These are phyloP conservation scores for Lentinus brumalis DNA, from an alignment of 768 basidiomycete species.

Conservation along the genomic window DNA sequence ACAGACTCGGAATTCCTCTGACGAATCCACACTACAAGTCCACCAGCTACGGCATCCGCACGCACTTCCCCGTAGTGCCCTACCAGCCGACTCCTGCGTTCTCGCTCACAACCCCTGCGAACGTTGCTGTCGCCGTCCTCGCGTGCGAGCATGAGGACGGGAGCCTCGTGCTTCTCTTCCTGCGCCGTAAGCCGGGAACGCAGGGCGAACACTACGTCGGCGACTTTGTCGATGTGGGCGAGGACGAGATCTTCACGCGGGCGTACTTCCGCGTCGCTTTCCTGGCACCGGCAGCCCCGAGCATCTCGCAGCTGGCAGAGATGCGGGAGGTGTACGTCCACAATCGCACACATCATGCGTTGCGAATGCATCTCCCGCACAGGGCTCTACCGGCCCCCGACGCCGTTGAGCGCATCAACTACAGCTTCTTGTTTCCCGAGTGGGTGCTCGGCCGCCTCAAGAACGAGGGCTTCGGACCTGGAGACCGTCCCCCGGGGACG, in stretches of 20 bases:
- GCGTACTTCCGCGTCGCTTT: conserved; percentile 4
- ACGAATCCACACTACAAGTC: not conserved
- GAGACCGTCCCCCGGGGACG: not conserved
- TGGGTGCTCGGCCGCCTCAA: conserved; percentile 2
- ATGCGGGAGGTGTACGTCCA: conserved; percentile 1
- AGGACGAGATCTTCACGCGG: not conserved
- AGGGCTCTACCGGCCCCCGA: not conserved
- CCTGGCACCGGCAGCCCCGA: not conserved
- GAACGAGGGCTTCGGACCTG: not conserved
- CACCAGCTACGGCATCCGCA: conserved; percentile 5
- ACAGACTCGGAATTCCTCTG: not conserved
- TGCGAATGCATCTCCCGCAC: not conserved
- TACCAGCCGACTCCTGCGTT: not conserved
- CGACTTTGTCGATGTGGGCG: conserved; percentile 6
- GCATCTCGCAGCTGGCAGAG: not conserved
- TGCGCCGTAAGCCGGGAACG: not conserved
- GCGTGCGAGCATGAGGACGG: conserved; percentile 2
- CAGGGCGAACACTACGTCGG: conserved; percentile 2
- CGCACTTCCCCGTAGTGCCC: not conserved
- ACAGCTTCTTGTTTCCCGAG: conserved; percentile 1
- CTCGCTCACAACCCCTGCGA: not conserved
- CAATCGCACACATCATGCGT: not conserved
- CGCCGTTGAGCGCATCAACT: not conserved
- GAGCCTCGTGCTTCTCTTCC: conserved; percentile 5
- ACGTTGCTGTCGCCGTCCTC: not conserved